Conservation (phyloP, 306 rosid species). For the Erythrophleum fordii region DNA sequence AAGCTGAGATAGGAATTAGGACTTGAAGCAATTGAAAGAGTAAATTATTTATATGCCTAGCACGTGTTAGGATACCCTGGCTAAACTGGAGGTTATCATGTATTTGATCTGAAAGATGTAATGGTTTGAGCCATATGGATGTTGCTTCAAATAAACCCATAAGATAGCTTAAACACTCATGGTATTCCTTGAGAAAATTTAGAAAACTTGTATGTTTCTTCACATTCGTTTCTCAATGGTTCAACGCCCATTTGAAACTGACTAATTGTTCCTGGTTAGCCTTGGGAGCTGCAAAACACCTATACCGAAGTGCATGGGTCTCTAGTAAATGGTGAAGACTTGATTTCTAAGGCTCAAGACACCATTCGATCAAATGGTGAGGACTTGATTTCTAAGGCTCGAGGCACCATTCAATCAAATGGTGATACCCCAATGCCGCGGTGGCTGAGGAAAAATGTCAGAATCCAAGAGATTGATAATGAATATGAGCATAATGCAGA, state of each 20-base stretch:
- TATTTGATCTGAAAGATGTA: not conserved
- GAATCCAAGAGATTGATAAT: slow-evolving; percentile 66
- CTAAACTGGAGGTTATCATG: slow-evolving; percentile 14
- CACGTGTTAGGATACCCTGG: not conserved
- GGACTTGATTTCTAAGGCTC: slow-evolving; percentile 46
- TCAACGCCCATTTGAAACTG: slow-evolving; percentile 30
- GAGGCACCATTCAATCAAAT: slow-evolving; percentile 51
- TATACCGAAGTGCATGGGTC: slow-evolving; percentile 57
- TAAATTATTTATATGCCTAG: not conserved
- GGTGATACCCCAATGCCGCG: slow-evolving; percentile 63
- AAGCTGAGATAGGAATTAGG: too few species aligned
- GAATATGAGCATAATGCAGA: slow-evolving; percentile 57
- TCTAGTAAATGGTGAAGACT: slow-evolving; percentile 54
- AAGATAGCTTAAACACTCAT: not conserved
- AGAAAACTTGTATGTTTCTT: slow-evolving; percentile 6
- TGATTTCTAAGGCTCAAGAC: slow-evolving; percentile 49
- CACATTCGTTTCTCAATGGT: slow-evolving; percentile 31
- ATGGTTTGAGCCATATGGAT: slow-evolving; percentile 1
- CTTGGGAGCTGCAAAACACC: slow-evolving; percentile 78
- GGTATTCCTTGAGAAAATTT: not conserved
- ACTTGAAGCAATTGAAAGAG: slow-evolving; percentile 6
- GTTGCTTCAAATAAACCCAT: slow-evolving; percentile 27
- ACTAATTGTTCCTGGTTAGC: slow-evolving; percentile 56
- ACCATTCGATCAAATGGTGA: slow-evolving; percentile 51
- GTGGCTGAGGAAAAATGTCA: slow-evolving; percentile 78